phyloP scores from a whole-genome alignment of 352 stramenopile genomes.

The Pythium rhizo-oryzae region DNA sequence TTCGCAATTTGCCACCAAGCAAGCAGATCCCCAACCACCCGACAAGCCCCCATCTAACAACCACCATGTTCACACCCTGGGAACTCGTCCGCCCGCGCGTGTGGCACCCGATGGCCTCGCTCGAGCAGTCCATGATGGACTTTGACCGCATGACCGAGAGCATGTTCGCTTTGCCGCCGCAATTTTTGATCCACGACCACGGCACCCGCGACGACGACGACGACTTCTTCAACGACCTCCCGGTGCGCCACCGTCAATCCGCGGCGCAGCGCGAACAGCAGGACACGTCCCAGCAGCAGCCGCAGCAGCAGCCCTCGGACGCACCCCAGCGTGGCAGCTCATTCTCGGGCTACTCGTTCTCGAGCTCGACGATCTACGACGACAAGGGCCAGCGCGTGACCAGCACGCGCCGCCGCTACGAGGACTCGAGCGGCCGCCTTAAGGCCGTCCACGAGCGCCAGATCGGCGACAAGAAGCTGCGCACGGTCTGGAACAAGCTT shows the following conservation, averaged over 20 bases:
- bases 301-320: conserved; percentile 12
- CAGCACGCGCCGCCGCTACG: conserved; percentile 65
- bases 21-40: not conserved
- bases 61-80: conserved; percentile 48
- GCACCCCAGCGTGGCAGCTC: conserved; percentile 27
- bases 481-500: conserved; percentile 51
- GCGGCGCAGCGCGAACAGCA: conserved; percentile 27
- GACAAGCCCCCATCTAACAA: not conserved
- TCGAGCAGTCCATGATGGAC: conserved; percentile 77
- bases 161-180: conserved; percentile 31
- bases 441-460: conserved; percentile 74
- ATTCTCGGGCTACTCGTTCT: conserved; percentile 56
- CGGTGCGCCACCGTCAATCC: conserved; percentile 42
- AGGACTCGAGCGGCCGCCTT: conserved; percentile 69
- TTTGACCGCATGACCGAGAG: conserved; percentile 48
- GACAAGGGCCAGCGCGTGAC: conserved; percentile 51
- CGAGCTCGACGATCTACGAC: conserved; percentile 63
- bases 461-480: conserved; percentile 67
- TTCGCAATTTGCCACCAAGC: not conserved
- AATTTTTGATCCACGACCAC: conserved; percentile 14
- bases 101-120: conserved; percentile 62
- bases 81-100: conserved; percentile 49
- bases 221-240: conserved; percentile 61
- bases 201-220: conserved; percentile 49
- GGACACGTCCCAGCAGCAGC: conserved; percentile 33